Evolutionary conservation across 2,329 filamentous ascomycete species (phyloP), one percentile per base, ranked within the genome.

Genomic region (Ascochyta viciae-villosae): DNA sequence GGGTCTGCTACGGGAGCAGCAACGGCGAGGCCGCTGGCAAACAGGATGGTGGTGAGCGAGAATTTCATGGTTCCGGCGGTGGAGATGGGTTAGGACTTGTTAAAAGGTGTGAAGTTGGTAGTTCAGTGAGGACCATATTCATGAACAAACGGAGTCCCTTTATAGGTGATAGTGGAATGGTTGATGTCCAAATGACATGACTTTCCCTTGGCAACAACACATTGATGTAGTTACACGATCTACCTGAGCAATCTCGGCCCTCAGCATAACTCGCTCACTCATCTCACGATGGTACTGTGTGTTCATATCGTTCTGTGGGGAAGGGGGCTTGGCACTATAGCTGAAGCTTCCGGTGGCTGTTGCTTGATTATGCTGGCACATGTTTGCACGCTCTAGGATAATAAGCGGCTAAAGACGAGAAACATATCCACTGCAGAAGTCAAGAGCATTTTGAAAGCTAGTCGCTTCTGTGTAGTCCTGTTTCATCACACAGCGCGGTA

Each of bases 1-100:
- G 71, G 67, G 45, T 74, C 68, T 40, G 70, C 60, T 40, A 69
- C 57, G 8, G 71, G 72, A 31, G 65, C 55, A 46, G 72, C 71
- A 22, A 40, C 38, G 22, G 54, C 66, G 44, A 71, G 57, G 42
- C 68, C 65, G 50, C 68, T 68, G 51, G 59, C 69, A 19, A 70
- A 67, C 15, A 75, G 62, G 31, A 73, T 35, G 22, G 70, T 57
- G 43, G 62, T 55, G 50, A 74, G 58, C 16, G 62, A 61, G 55
- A 75, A 57, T 67, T 74, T 75, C 72, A 75, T 75, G 54, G 37
- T 50, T 61, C 54, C 50, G 29, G 26, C 35, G n/a, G 8, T 44
- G 29, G 39, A 29, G 40, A 29, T 42, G 15, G 5, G 13, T 45
- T 26, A 41, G 26, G 35, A 34, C 2, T 26, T 8, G 12, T 13